A percentile compares a stretch with the other conserved stretches of the same genome.
These are phyloP conservation scores for Lactarius deliciosus DNA, from an alignment of 768 basidiomycete species.

Conservation along the genomic window DNA sequence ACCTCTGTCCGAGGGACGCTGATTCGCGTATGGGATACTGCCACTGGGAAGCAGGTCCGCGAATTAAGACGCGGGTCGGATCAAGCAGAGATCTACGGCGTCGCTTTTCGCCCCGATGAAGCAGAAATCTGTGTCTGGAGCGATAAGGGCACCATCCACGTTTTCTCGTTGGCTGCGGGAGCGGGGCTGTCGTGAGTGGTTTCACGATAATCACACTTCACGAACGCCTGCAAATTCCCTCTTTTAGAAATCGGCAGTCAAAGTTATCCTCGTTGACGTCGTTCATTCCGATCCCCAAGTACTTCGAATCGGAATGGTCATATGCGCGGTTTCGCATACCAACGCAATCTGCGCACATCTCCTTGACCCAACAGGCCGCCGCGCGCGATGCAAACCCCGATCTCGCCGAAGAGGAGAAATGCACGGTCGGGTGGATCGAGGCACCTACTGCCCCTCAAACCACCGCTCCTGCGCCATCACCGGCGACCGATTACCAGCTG, in stretches of 20 bases:
- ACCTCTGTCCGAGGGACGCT: constrained; percentile 83
- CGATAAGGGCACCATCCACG: constrained; percentile 92
- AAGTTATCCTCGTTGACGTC: constrained; percentile 77
- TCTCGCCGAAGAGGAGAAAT: constrained; percentile 78
- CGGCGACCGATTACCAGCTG: constrained; percentile 62
- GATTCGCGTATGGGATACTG: constrained; percentile 82
- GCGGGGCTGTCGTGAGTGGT: constrained; percentile 63
- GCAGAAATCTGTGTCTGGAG: constrained; percentile 88
- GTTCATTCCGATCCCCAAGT: constrained; percentile 81
- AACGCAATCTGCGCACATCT: constrained; percentile 77
- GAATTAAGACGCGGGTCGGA: constrained; percentile 87
- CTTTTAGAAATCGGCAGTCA: constrained; percentile 77
- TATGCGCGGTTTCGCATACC: constrained; percentile 92
- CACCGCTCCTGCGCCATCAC: constrained; percentile 30
- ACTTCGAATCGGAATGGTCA: constrained; percentile 96
- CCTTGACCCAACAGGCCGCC: constrained; percentile 64
- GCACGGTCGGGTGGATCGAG: constrained; percentile 84
- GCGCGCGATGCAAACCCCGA: constrained; percentile 52
- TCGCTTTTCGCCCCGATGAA: constrained; percentile 85
- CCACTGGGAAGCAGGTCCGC: constrained; percentile 66
- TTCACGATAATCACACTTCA: neutral
- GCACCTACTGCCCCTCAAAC: constrained; percentile 42
- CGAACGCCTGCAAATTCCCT: neutral
- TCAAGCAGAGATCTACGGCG: constrained; percentile 88
- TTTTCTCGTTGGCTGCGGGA: constrained; percentile 68